Evolutionary conservation across 129 eudicot genomes (phyloP), one percentile per base, ranked within the genome.

Genomic region (Flaveria sonorensis): DNA sequence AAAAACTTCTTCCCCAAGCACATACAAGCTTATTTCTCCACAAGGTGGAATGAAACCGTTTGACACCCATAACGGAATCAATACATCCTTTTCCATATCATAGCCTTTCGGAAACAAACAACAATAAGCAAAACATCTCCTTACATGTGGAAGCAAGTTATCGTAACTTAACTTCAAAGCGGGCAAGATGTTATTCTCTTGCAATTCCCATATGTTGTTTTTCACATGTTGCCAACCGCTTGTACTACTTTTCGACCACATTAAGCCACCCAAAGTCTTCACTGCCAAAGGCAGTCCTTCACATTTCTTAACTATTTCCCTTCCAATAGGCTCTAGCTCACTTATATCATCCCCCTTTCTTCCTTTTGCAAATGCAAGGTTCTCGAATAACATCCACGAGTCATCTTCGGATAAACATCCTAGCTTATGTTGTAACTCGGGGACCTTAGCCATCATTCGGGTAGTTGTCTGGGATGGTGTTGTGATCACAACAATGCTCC

Each of bases 61-160:
- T 73, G 1, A 10, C 13, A 55, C 42, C 77, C 68, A 55, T 21
- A 57, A 23, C 4, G 0, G 7, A n/a, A 59, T 42, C 15, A 42
- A 7, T 1, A 15, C 24, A 40, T 12, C 13, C 20, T 9, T 73
- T 3, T 1, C 3, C 24, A 56, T 2, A 19, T 9, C 4, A 40
- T 21, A 40, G 15, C 56, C 53, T 19, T 56, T 40, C 1, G 55
- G 53, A 73, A 73, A 55, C 53, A 42, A 10, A 60, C 32, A 56
- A 63, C 76, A 85, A 68, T 87, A 83, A 7, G 88, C 3, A 1
- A 73, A 73, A 21, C 68, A 73, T 60, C 36, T 19, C 57, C 28
- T 71, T 36, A 28, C 1, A 50, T 71, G 28, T 15, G 76, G 63
- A 48, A 1, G n/a, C 76, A 50, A 48, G 9, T 30, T 15, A 51